These are phyloP conservation scores for Jatropha curcas DNA, from an alignment of 345 rosid species.

Conservation along the genomic window DNA sequence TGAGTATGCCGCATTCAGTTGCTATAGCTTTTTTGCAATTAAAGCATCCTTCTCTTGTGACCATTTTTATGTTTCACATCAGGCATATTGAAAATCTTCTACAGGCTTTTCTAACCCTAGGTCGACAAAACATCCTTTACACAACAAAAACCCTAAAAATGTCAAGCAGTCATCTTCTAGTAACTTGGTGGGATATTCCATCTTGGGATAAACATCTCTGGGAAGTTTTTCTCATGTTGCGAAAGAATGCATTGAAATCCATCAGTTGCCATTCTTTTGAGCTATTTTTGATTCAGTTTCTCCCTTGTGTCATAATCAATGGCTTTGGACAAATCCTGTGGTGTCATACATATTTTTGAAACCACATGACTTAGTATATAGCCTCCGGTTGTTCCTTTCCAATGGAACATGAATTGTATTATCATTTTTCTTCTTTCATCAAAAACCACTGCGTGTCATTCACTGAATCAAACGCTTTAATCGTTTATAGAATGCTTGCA, in stretches of 20 bases:
- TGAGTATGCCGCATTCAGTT: conserved; percentile 63
- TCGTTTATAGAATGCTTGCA: conserved; percentile 43
- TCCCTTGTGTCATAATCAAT: conserved; percentile 35
- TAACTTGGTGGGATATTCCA: conserved; percentile 17
- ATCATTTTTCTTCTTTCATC: conserved; percentile 36
- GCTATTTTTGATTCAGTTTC: conserved; percentile 44
- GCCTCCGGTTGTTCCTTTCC: conserved; percentile 81
- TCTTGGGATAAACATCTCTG: conserved; percentile 25
- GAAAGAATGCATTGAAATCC: conserved; percentile 66
- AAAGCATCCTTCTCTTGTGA: conserved; percentile 67
- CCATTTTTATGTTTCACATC: conserved; percentile 68
- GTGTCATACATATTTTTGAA: conserved; percentile 50
- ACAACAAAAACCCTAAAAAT: conserved; percentile 62
- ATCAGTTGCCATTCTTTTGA: conserved; percentile 59
- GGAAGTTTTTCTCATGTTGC: conserved; percentile 45
- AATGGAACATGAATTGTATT: conserved; percentile 46
- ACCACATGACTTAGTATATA: conserved; percentile 63
- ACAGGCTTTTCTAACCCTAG: conserved; percentile 62
- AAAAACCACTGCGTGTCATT: conserved; percentile 69
- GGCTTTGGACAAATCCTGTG: conserved; percentile 33
- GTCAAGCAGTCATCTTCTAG: conserved; percentile 43
- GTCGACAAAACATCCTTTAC: conserved; percentile 72
- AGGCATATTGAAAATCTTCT: conserved; percentile 55
- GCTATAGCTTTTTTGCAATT: conserved; percentile 78
- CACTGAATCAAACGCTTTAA: conserved; percentile 64